These are phyloP conservation scores for Sophora flavescens DNA, from an alignment of 306 rosid species.

Conservation along the genomic window DNA sequence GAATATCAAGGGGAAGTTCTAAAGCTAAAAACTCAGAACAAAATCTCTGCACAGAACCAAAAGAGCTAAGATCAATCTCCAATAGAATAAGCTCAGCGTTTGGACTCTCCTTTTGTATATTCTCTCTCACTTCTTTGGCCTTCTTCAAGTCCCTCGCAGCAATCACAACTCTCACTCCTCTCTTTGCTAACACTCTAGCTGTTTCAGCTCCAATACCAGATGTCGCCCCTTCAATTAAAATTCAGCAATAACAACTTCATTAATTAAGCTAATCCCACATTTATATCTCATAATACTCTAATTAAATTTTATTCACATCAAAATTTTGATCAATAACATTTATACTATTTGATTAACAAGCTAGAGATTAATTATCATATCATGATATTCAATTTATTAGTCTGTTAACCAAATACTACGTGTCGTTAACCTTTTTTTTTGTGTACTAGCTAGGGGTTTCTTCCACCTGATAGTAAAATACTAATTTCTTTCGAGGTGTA, in stretches of 20 bases:
- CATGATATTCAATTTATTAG: too few relatives aligned
- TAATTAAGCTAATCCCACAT: conserved; percentile 12
- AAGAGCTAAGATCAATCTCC: conserved; percentile 88
- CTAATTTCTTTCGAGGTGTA: too few relatives aligned
- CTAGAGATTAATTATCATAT: too few relatives aligned
- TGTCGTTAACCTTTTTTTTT: too few relatives aligned
- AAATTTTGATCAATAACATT: too few relatives aligned
- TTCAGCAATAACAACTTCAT: conserved; percentile 16
- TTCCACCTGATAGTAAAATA: too few relatives aligned
- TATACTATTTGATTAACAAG: too few relatives aligned
- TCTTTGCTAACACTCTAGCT: conserved; percentile 88
- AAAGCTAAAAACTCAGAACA: conserved; percentile 79
- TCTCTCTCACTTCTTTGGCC: conserved; percentile 68
- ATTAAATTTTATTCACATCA: neutral
- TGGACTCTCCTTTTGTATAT: conserved; percentile 71
- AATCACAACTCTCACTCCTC: conserved; percentile 92
- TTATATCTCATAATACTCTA: neutral
- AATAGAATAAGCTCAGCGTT: conserved; percentile 69
- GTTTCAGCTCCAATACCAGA: conserved; percentile 98
- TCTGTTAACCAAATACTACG: too few relatives aligned
- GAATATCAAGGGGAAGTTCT: conserved; percentile 81
- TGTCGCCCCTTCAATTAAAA: conserved; percentile 67
- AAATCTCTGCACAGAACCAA: conserved; percentile 77
- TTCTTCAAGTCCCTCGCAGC: conserved; percentile 79
- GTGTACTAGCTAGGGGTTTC: too few relatives aligned